Base-by-base conservation (phyloP, 2,329 filamentous ascomycete species). In the Sodiomyces alkalinus region DNA sequence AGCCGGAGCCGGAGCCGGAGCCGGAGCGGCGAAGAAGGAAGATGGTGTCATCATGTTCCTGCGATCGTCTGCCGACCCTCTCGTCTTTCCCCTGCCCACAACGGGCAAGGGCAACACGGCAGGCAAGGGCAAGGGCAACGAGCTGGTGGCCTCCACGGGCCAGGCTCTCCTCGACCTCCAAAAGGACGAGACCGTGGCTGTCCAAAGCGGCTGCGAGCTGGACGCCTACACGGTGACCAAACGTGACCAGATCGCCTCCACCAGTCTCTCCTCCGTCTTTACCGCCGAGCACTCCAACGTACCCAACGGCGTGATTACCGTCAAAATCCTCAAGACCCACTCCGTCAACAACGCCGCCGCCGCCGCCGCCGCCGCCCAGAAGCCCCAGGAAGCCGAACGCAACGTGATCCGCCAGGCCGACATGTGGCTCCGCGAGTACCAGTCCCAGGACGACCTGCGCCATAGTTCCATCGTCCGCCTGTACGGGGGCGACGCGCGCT, bases 261-360 rank as follows among this genome's bases (percentile, higher is more conserved):
- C 64, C 1, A 52, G 54, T 4, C 53, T 68, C 12, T 71, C 67
- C 4, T 60, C 62, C 5, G 68, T 73, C 19, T 72, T 64, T 41
- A 68, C 58, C 2, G 67, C 60, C 13, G 52, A 60, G 19, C 60
- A 70, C 41, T 68, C 66, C 4, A 46, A 56, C 7, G 57, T 68
- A 12, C 53, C 63, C 3, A 61, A 65, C 29, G 58, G 60, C 13
- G 58, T 69, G 30, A 64, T 72, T 31, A 71, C 66, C 2, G 66
- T 71, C 44, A 73, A 73, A 40, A 65, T 73, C 2, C 61, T 73
- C 37, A 71, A 70, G 47, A 72, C 68, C 2, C 49, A 57, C 5
- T 43, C 56, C 3, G 39, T 53, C 18, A 29, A 23, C 7, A 9
- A 20, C 21, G 22, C 28, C 28, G 28, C 31, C 7, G 11, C 27